phyloP scores from a whole-genome alignment of 106 monocot species.

The Dioscorea zingiberensis region DNA sequence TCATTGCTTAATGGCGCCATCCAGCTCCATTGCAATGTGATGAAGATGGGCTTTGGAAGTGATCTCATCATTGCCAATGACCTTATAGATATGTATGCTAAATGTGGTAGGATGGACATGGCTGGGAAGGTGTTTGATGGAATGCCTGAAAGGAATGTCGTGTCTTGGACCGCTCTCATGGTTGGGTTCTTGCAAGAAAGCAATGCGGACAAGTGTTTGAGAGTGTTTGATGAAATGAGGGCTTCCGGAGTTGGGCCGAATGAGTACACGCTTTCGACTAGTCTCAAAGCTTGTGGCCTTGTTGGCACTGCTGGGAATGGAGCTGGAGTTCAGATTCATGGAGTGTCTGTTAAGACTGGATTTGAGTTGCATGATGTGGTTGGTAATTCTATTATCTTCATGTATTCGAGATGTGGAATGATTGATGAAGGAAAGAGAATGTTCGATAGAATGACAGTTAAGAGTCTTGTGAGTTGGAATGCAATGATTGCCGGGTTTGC shows the following conservation, averaged over 20 bases:
- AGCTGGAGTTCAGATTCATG: slow-evolving; percentile 32
- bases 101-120: too few species aligned
- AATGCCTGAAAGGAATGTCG: too few species aligned
- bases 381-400: too few species aligned
- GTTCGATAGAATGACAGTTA: slow-evolving; percentile 7
- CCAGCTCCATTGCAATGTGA: slow-evolving; percentile 19
- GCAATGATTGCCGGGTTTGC: slow-evolving; percentile 46
- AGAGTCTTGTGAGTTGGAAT: slow-evolving; percentile 34
- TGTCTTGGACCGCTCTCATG: too few species aligned
- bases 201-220: too few species aligned
- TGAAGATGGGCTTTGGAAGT: slow-evolving; percentile 20
- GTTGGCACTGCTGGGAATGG: slow-evolving; percentile 1
- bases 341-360: slow-evolving; percentile 28
- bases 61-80: slow-evolving; percentile 25
- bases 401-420: too few species aligned
- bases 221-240: too few species aligned
- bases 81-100: too few species aligned
- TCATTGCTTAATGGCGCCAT: slow-evolving; percentile 16
- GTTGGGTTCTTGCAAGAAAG: too few species aligned
- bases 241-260: too few species aligned
- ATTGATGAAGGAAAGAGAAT: slow-evolving; percentile 2
- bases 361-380: slow-evolving; percentile 32
- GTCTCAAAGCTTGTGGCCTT: slow-evolving; percentile 37
- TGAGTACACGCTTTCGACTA: too few species aligned
- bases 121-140: too few species aligned